A percentile compares a stretch with the other conserved stretches of the same genome.
Conservation (phyloP, 192 early-diverging fungal species). For the Spinellus fusiger region DNA sequence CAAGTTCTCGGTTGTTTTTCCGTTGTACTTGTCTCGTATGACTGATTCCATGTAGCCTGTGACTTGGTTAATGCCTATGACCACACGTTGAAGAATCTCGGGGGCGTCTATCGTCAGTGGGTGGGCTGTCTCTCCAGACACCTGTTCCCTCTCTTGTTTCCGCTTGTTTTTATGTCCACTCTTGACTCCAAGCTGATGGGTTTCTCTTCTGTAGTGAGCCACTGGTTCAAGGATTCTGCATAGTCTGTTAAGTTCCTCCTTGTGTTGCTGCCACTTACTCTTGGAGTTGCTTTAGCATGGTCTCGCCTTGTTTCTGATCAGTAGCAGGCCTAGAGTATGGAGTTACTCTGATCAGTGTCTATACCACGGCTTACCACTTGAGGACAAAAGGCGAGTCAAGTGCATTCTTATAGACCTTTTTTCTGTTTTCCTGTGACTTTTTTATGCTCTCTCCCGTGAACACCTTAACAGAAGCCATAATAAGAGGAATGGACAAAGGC, state of each 20-base stretch:
- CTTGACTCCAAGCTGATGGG: too few species aligned
- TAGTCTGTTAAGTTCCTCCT: too few species aligned
- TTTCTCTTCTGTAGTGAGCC: too few species aligned
- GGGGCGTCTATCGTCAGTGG: not conserved
- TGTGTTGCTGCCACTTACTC: not conserved
- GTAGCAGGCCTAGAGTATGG: conserved; percentile 4
- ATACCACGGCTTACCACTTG: conserved; percentile 2
- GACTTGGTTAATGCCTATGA: conserved; percentile 10
- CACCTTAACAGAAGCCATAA: not conserved
- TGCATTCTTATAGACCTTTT: conserved; percentile 5
- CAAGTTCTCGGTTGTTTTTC: not conserved
- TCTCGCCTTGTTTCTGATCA: not conserved
- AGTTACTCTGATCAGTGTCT: not conserved
- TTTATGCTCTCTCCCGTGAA: not conserved
- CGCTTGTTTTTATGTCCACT: not conserved
- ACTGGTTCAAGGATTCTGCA: too few species aligned
- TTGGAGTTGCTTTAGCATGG: not conserved
- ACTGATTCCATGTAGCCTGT: conserved; percentile 3
- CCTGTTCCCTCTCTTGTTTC: not conserved
- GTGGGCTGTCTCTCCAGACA: too few species aligned
- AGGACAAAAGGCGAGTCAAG: conserved; percentile 8
- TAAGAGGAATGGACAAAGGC: not conserved
- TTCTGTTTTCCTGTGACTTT: not conserved
- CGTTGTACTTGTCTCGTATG: not conserved
- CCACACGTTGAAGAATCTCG: not conserved